phyloP scores from a whole-genome alignment of 345 rosid genomes.

The Camelina laxa region DNA sequence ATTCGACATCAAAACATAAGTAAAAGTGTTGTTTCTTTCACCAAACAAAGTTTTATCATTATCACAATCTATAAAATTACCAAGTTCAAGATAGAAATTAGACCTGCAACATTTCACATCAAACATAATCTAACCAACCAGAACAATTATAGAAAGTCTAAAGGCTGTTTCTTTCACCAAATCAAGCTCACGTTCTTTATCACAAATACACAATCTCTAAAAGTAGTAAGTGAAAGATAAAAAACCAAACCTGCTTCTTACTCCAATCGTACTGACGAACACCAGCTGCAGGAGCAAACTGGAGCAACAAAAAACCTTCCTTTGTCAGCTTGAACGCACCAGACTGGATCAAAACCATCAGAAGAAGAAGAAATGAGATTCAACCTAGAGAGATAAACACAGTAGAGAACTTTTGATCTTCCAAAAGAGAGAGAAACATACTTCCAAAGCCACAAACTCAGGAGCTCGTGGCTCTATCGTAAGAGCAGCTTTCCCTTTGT shows the following conservation, averaged over 20 bases:
- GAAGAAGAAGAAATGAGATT: background rate
- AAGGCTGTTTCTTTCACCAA: background rate
- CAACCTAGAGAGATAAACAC: conserved; percentile 9
- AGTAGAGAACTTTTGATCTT: background rate
- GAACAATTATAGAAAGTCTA: background rate
- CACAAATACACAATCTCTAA: background rate
- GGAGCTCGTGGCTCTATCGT: conserved; percentile 83
- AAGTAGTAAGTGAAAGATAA: background rate
- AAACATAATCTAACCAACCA: background rate
- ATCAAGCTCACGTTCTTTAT: background rate
- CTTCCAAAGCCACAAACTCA: conserved; percentile 76
- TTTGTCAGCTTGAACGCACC: conserved; percentile 75
- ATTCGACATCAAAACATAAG: conserved; percentile 8
- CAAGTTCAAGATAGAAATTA: background rate
- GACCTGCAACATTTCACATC: conserved; percentile 50
- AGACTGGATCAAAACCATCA: conserved; percentile 53
- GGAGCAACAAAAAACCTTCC: conserved; percentile 75
- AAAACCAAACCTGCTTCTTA: conserved; percentile 70
- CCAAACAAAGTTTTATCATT: background rate
- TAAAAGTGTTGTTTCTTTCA: background rate
- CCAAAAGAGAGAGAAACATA: conserved; percentile 30
- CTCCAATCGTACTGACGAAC: conserved; percentile 88
- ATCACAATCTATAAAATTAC: background rate
- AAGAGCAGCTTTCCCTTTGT: conserved; percentile 96
- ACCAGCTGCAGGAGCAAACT: conserved; percentile 88